Base-by-base conservation (phyloP, 306 rosid species). In the Neltuma alba region DNA sequence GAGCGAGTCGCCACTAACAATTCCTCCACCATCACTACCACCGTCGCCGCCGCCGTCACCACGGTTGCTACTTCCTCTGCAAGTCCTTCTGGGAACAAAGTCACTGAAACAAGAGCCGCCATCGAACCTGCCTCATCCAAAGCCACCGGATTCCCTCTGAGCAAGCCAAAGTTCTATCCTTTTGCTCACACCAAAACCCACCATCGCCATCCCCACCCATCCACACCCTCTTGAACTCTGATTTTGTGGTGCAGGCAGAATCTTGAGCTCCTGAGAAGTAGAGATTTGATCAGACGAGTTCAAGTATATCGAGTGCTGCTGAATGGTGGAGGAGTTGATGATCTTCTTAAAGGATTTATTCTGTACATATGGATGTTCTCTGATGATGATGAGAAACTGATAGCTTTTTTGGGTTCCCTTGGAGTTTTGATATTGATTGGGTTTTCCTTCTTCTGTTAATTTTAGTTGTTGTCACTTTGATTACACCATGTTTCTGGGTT, bases 1-100 rank as follows among this genome's bases (percentile, higher is more conserved):
- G 92, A 88, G 82, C 70, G 82, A 21, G 87, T 86, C 3, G 85
- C 89, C 63, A 72, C 91, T 64, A 65, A 66, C 18, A 66, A 81
- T 36, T 68, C 83, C 2, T 37, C 84, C 33, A 7, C 76, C 3
- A 2, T 70, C 6, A 2, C 73, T 10, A 3, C 78, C 45, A 1
- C 68, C 14, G 1, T 74, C 9, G 7, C 72, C 27, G 21, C 54
- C 2, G 30, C 82, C 30, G 7, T 72, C 6, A 2, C 72, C 5
- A 2, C 78, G 38, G 2, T 64, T 37, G 5, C 76, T 62, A 3
- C 68, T 18, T 13, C 80, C 14, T 20, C 64, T 3, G 20, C 36
- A 21, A 12, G 52, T 12, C 47, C 73, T 23, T 38, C 73, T 25
- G 21, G 83, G 14, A 21, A 74, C 5, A 30, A 21, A 16, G 1